Evolutionary conservation across 768 basidiomycete species (phyloP).

Genomic region (Sarcodon sp.): DNA sequence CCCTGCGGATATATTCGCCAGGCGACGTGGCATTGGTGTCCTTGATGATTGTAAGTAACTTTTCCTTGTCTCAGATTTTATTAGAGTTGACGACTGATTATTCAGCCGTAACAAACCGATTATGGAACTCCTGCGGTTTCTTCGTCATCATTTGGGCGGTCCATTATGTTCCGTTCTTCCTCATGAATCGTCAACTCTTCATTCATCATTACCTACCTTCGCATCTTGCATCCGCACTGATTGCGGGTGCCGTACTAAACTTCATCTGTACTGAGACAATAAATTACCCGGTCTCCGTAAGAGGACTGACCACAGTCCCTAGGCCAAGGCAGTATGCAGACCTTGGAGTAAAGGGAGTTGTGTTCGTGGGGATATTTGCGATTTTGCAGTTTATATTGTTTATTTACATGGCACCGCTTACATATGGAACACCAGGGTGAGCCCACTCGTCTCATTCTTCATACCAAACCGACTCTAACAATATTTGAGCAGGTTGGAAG

Average conservation of each 20-base stretch:
- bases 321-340: conserved; percentile 45
- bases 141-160: conserved; percentile 91
- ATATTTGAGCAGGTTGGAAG: conserved; percentile 47
- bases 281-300: conserved; percentile 78
- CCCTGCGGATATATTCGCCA: conserved; percentile 79
- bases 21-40: conserved; percentile 73
- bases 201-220: conserved; percentile 97
- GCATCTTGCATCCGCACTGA: conserved; percentile 82
- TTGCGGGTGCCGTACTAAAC: conserved; percentile 86
- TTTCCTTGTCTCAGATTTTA: background rate
- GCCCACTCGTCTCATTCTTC: conserved; percentile 15
- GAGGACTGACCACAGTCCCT: conserved; percentile 50
- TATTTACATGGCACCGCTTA: conserved; percentile 75
- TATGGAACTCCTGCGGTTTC: conserved; percentile 94
- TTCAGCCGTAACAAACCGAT: conserved; percentile 80
- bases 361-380: conserved; percentile 43
- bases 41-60: conserved; percentile 70
- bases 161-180: conserved; percentile 95
- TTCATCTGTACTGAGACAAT: conserved; percentile 84
- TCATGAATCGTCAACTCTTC: conserved; percentile 95
- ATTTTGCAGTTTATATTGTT: conserved; percentile 53
- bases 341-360: conserved; percentile 65
- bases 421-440: conserved; percentile 94
- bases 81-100: conserved; percentile 4
- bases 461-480: conserved; percentile 3